A percentile compares a stretch with the other conserved stretches of the same genome.
Conservation (phyloP, 2,329 filamentous ascomycete species). For the Stemphylium vesicarium region DNA sequence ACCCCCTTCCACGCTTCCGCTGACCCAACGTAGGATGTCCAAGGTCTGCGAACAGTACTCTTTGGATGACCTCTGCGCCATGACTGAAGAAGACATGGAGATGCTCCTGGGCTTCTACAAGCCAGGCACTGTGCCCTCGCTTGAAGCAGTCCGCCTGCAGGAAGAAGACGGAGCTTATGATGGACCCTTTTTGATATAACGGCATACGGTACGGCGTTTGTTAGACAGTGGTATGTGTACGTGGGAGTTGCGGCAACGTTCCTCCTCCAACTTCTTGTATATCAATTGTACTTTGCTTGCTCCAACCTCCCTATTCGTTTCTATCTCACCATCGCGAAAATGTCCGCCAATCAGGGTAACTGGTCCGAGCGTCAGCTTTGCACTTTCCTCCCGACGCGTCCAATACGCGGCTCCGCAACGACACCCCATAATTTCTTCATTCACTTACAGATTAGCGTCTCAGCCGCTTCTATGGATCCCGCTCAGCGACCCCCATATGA, state of each 20-base stretch:
- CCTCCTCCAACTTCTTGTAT: slow-evolving; percentile 14
- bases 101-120: slow-evolving; percentile 78
- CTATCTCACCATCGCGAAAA: slow-evolving; percentile 1
- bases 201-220: slow-evolving; percentile 16
- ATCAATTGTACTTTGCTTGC: slow-evolving; percentile 22
- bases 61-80: slow-evolving; percentile 81
- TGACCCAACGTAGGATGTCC: slow-evolving; percentile 73
- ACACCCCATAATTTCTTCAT: neutral
- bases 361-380: slow-evolving; percentile 22
- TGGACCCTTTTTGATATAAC: slow-evolving; percentile 53
- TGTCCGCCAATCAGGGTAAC: slow-evolving; percentile 28
- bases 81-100: slow-evolving; percentile 84
- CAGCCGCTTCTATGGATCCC: slow-evolving; percentile 25
- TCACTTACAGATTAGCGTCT: neutral
- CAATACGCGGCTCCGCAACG: slow-evolving; percentile 1
- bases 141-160: slow-evolving; percentile 51
- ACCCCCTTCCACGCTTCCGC: neutral
- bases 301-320: slow-evolving; percentile 5
- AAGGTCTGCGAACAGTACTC: slow-evolving; percentile 86
- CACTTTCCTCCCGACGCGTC: neutral
- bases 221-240: slow-evolving; percentile 13
- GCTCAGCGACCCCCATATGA: slow-evolving; percentile 55
- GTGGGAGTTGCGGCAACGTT: slow-evolving; percentile 18
- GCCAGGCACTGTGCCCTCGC: slow-evolving; percentile 52
- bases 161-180: slow-evolving; percentile 53